phyloP scores from a whole-genome alignment of 2,329 filamentous ascomycete species.

The Xylaria hypoxylon region DNA sequence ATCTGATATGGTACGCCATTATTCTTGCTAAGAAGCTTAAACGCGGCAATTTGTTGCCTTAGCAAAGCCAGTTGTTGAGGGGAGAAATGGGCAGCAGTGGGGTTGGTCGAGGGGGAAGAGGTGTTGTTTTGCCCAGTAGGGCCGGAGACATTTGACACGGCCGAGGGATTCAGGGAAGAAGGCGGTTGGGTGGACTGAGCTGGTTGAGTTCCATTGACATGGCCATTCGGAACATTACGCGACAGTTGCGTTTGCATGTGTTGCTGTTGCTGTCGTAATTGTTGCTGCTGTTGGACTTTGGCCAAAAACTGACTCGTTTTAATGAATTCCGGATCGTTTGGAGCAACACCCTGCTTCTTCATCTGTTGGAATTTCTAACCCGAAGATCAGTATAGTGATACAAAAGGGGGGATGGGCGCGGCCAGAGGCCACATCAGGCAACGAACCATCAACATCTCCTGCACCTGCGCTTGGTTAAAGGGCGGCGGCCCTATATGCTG shows the following conservation, averaged over 20 bases:
- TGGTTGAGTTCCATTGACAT: slow-evolving; percentile 62
- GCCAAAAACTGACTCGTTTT: slow-evolving; percentile 82
- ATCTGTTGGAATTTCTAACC: slow-evolving; percentile 86
- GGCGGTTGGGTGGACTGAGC: slow-evolving; percentile 53
- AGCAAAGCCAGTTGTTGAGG: slow-evolving; percentile 82
- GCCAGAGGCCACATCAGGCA: slow-evolving; percentile 2
- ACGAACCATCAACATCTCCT: slow-evolving; percentile 75
- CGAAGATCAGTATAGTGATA: slow-evolving; percentile 22
- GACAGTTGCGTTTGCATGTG: slow-evolving; percentile 60
- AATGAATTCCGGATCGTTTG: slow-evolving; percentile 86
- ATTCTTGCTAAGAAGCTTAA: slow-evolving; percentile 91
- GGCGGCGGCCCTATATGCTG: slow-evolving; percentile 71
- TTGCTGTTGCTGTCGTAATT: slow-evolving; percentile 68
- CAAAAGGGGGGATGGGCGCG: neutral
- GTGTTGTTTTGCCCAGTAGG: slow-evolving; percentile 48
- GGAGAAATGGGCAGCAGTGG: slow-evolving; percentile 69
- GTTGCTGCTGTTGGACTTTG: slow-evolving; percentile 75
- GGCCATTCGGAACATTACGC: slow-evolving; percentile 67
- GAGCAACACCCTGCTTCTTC: slow-evolving; percentile 84
- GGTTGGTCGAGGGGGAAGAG: slow-evolving; percentile 51
- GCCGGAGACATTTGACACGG: slow-evolving; percentile 53
- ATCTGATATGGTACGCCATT: slow-evolving; percentile 80
- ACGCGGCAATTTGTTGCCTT: slow-evolving; percentile 88
- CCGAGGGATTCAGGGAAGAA: slow-evolving; percentile 53
- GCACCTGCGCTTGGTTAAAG: slow-evolving; percentile 80